phyloP scores from a whole-genome alignment of 2,329 filamentous ascomycete species.

The Diplodia seriata region DNA sequence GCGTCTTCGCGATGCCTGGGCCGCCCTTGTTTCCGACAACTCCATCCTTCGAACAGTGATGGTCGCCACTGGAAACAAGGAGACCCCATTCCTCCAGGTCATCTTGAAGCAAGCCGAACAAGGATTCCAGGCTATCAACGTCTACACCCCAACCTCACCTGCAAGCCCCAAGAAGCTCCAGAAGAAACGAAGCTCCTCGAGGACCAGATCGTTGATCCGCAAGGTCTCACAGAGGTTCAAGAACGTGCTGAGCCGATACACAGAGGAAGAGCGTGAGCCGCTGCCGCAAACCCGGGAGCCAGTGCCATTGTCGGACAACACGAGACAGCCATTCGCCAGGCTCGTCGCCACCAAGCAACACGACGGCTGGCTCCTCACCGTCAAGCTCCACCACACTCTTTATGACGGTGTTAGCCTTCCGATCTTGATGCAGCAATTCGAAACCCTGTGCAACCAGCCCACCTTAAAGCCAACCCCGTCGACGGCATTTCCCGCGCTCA shows the following conservation, averaged over 20 bases:
- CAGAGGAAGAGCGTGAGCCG: background rate
- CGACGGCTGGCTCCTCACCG: conserved; percentile 47
- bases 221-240: conserved; percentile 17
- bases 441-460: conserved; percentile 50
- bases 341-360: conserved; percentile 46
- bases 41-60: conserved; percentile 75
- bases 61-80: conserved; percentile 56
- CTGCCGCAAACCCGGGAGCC: background rate
- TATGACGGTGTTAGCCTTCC: conserved; percentile 86
- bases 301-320: background rate
- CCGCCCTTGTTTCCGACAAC: conserved; percentile 59
- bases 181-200: conserved; percentile 14
- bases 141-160: background rate
- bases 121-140: conserved; percentile 38
- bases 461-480: background rate
- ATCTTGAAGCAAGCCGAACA: conserved; percentile 55
- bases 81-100: conserved; percentile 68
- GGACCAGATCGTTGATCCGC: background rate
- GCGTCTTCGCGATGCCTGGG: conserved; percentile 67
- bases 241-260: background rate
- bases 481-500: conserved; percentile 9
- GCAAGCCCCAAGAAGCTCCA: background rate
- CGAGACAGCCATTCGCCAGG: conserved; percentile 44
- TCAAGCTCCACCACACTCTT: conserved; percentile 79
- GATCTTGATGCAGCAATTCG: conserved; percentile 63